A percentile compares a stretch with the other conserved stretches of the same genome.
Evolutionary conservation across 805 yeast species (phyloP).

Genomic region (Hanseniaspora thailandica): DNA sequence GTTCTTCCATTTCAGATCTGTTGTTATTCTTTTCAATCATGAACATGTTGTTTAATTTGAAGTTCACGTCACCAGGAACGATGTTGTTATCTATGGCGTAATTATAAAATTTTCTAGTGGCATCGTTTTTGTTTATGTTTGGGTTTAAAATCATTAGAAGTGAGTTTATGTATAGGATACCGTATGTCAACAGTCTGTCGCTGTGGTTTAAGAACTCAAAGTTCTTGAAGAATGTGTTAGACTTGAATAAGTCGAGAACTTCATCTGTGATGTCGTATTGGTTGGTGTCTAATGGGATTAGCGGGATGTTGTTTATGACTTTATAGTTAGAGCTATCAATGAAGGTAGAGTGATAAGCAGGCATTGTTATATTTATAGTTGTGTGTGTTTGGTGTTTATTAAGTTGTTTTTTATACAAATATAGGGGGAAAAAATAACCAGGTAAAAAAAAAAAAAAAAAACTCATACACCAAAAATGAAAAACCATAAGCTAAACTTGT

Average conservation of each 20-base stretch:
- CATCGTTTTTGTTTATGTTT: slow-evolving; percentile 43
- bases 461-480: too few relatives aligned
- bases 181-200: slow-evolving; percentile 85
- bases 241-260: slow-evolving; percentile 78
- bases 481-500: too few relatives aligned
- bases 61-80: slow-evolving; percentile 90
- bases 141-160: slow-evolving; percentile 55
- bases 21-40: slow-evolving; percentile 52
- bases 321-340: slow-evolving; percentile 51
- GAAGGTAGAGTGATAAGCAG: slow-evolving; percentile 74
- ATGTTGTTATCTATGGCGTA: slow-evolving; percentile 58
- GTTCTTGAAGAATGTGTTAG: slow-evolving; percentile 91
- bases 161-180: slow-evolving; percentile 78
- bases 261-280: slow-evolving; percentile 93
- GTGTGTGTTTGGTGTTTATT: background rate
- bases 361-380: background rate
- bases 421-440: background rate
- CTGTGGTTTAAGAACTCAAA: slow-evolving; percentile 94
- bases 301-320: slow-evolving; percentile 63
- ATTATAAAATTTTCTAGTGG: slow-evolving; percentile 60
- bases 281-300: slow-evolving; percentile 80
- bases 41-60: slow-evolving; percentile 73
- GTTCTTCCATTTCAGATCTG: slow-evolving; percentile 62
- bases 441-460: too few relatives aligned
- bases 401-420: background rate